Evolutionary conservation across 2,329 filamentous ascomycete species (phyloP), one percentile per base, ranked within the genome.

Genomic region (Penicillium griseofulvum): DNA sequence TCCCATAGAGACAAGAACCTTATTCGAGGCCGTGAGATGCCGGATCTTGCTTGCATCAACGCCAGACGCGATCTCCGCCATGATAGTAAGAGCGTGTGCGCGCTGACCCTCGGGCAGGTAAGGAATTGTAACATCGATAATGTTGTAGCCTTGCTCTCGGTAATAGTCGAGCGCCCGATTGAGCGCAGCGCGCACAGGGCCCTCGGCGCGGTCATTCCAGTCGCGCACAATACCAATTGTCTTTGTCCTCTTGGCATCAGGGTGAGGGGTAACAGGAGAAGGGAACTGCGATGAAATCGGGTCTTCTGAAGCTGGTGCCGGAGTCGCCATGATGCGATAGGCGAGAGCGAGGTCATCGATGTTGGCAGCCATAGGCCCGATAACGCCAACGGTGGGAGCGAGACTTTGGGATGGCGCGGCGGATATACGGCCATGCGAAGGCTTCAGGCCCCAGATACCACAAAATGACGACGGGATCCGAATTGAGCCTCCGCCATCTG

Each of bases 381-480:
- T 78, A 16, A 94, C 87, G 53, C 82, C 84, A 33, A 85, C 86
- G 0, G 83, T 87, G 33, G 80, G 78, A 26, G 82, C 82, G 49
- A 85, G 78, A 55, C 83, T 83, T 14, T 78, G 73, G 1, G 83
- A 81, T 0, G 88, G 88, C 4, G 78, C 77, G 46, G 58, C 78
- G 41, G 82, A 82, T 6, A 89, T 82, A 36, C 91, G 86, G 66
- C 87, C 83, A 68, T 94, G 88, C 0, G 84, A 87, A 1, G 90
- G 80, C 73, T 96, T 96, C 55, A 96, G 80, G 2, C 91, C 91
- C 72, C 88, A 96, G 22, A 90, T 76, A 46, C 90, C 90, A 70
- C 90, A 94, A 76, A 89, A 93, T 31, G 82, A 81, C 0, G 86
- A 76, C 0, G 90, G 90, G 36, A 94, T 83, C 37, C 90, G 85